Evolutionary conservation across 176 grass and related monocot genomes (phyloP).

Genomic region (Zoysia pacifica): DNA sequence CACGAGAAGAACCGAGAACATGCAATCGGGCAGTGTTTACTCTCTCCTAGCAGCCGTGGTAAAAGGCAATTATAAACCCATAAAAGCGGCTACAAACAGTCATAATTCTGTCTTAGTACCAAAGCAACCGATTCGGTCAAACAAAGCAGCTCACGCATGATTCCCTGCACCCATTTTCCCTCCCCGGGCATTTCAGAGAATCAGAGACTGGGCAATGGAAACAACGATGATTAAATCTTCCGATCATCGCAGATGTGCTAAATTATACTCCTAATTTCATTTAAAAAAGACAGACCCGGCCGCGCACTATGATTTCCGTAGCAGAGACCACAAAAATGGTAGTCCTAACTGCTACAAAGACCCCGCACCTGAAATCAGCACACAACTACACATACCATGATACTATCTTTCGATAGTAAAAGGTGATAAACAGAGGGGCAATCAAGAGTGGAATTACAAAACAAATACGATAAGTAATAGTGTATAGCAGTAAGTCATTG

Average conservation of each 20-base stretch:
- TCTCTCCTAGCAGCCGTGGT: neutral
- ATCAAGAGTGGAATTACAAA: neutral
- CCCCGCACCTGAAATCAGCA: neutral
- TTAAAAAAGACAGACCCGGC: too few species aligned
- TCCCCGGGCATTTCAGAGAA: neutral
- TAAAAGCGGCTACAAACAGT: slow-evolving; percentile 14
- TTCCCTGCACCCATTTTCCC: neutral
- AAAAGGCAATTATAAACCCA: neutral
- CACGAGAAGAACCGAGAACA: neutral
- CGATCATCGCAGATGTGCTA: neutral
- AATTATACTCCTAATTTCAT: neutral
- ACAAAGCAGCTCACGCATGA: neutral
- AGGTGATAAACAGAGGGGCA: neutral
- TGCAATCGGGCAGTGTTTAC: neutral
- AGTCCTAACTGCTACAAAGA: neutral
- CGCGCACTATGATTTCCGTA: too few species aligned
- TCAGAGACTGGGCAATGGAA: neutral
- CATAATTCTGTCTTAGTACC: slow-evolving; percentile 20
- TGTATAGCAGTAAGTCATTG: slow-evolving; percentile 43
- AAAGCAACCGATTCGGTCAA: slow-evolving; percentile 30
- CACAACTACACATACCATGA: neutral
- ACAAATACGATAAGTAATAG: slow-evolving; percentile 37
- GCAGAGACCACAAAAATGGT: neutral
- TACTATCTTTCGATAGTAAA: neutral
- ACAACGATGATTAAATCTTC: neutral